A percentile compares a stretch with the other conserved stretches of the same genome.
Evolutionary conservation across 352 stramenopile species (phyloP).

Genomic region (Phytophthora syringae): DNA sequence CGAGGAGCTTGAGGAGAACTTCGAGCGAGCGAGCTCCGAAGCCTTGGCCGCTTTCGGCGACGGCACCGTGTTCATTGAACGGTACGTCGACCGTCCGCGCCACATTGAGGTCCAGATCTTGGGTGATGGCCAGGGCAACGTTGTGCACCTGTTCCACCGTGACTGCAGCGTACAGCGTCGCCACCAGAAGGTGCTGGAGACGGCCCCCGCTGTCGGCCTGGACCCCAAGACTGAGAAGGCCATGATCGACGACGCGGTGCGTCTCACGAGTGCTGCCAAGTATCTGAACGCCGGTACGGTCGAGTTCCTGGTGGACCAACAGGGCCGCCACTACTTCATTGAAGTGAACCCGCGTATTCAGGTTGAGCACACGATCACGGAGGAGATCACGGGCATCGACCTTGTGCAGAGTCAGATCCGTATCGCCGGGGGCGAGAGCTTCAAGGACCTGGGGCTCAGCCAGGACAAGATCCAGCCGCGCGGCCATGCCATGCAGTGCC

Average conservation of each 20-base stretch:
- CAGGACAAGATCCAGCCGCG: conserved; percentile 94
- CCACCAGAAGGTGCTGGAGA: conserved; percentile 98
- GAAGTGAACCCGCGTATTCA: conserved; percentile 99
- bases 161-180: conserved; percentile 98
- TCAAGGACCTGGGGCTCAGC: conserved; percentile 93
- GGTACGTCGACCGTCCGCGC: conserved; percentile 94
- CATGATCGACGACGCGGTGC: conserved; percentile 94
- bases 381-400: conserved; percentile 95
- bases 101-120: conserved; percentile 99
- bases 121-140: conserved; percentile 93
- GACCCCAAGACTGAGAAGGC: conserved; percentile 81
- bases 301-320: conserved; percentile 98
- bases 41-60: conserved; percentile 94
- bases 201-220: conserved; percentile 91
- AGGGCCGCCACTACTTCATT: conserved; percentile 95
- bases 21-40: conserved; percentile 86
- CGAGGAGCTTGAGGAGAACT: conserved; percentile 91
- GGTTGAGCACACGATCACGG: conserved; percentile 94
- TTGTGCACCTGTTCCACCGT: conserved; percentile 96
- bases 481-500: conserved; percentile 97
- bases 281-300: conserved; percentile 98
- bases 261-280: conserved; percentile 90
- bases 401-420: conserved; percentile 97
- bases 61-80: conserved; percentile 95
- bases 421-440: conserved; percentile 92